Conservation (phyloP, 805 yeast genomes). For the Myxozyma lipomycoides region DNA sequence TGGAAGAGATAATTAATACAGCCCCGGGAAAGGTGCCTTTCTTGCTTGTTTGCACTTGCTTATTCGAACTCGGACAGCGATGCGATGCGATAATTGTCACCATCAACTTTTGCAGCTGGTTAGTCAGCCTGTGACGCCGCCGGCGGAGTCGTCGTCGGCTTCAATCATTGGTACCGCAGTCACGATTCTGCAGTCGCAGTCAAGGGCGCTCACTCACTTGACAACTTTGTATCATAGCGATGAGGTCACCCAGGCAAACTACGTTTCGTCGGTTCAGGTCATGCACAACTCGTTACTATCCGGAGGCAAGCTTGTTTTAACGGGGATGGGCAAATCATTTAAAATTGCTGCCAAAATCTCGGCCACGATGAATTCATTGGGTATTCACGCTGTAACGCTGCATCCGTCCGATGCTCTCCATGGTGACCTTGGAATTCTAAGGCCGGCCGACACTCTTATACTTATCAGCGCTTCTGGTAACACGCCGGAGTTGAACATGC, state of each 20-base stretch:
- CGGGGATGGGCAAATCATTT: slow-evolving; percentile 82
- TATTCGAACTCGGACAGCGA: no score
- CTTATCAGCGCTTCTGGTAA: slow-evolving; percentile 77
- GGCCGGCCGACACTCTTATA: slow-evolving; percentile 54
- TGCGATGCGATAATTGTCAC: slow-evolving; percentile 6
- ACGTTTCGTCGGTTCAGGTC: slow-evolving; percentile 33
- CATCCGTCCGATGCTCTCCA: slow-evolving; percentile 89
- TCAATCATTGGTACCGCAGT: slow-evolving; percentile 44
- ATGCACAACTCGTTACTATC: slow-evolving; percentile 42
- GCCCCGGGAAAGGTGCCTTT: no score
- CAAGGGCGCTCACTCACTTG: slow-evolving; percentile 37
- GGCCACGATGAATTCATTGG: slow-evolving; percentile 78
- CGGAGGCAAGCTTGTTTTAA: slow-evolving; percentile 67
- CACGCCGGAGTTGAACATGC: slow-evolving; percentile 63
- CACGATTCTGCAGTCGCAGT: slow-evolving; percentile 38
- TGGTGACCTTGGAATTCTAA: slow-evolving; percentile 77
- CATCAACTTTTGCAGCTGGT: not conserved
- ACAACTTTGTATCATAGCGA: slow-evolving; percentile 32
- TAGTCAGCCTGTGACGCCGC: slow-evolving; percentile 38
- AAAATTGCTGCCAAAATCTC: slow-evolving; percentile 74
- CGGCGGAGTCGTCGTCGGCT: slow-evolving; percentile 52
- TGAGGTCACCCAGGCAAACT: slow-evolving; percentile 31
- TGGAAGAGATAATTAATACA: no score
- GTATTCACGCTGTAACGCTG: slow-evolving; percentile 59
- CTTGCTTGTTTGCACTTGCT: no score